Conservation (phyloP, 73 alveolate genomes). For the Halteria grandinella region DNA sequence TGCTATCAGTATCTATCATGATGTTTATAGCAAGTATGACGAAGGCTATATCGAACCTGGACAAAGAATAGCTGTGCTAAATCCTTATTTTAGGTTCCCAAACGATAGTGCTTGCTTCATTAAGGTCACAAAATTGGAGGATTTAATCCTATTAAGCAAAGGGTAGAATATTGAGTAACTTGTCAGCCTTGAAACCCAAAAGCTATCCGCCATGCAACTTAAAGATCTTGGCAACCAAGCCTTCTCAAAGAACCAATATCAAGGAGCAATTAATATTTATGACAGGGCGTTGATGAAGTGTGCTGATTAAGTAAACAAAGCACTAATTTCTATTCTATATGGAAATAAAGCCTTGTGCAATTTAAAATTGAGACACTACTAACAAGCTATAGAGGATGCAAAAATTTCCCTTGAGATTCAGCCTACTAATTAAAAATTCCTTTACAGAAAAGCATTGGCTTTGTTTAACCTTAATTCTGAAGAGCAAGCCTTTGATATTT, state of each 20-base stretch:
- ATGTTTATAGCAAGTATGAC: not conserved
- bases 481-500: not conserved
- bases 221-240: slow-evolving; percentile 21
- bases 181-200: not conserved
- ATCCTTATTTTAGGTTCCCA: slow-evolving; percentile 30
- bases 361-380: not conserved
- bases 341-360: not conserved
- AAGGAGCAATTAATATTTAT: not conserved
- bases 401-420: not conserved
- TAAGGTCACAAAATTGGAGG: not conserved
- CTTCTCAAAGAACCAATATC: not conserved
- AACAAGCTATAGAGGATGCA: not conserved
- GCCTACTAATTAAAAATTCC: not conserved
- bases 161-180: not conserved
- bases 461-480: not conserved
- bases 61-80: slow-evolving; percentile 21
- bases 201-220: not conserved
- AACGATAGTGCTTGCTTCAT: slow-evolving; percentile 3
- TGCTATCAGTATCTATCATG: not conserved
- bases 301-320: not conserved
- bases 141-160: not conserved
- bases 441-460: not conserved
- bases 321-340: not conserved
- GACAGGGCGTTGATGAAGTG: not conserved
- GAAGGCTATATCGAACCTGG: slow-evolving; percentile 7